Percentiles rank a stretch among this genome's conserved stretches.
Conservation (phyloP, 352 stramenopile species). For the Globisporangium paddicum region DNA sequence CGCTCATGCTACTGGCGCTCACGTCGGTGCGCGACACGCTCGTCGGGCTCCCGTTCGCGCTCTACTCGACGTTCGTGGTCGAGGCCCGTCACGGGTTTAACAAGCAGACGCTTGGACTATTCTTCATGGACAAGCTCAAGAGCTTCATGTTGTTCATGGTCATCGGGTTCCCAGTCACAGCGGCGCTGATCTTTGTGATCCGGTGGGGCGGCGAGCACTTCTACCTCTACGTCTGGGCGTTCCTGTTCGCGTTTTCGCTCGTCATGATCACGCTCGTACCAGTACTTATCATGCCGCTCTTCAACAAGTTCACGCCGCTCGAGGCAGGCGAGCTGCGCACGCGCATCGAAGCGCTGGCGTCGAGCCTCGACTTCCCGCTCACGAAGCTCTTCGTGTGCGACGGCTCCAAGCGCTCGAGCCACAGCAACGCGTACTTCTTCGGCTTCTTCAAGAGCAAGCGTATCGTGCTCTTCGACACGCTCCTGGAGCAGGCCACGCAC, state of each 20-base stretch:
- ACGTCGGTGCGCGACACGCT: conserved; percentile 60
- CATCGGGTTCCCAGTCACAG: conserved; percentile 66
- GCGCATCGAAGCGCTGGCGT: conserved; percentile 91
- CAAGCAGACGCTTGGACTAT: conserved; percentile 93
- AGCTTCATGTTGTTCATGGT: conserved; percentile 81
- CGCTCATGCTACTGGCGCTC: conserved; percentile 63
- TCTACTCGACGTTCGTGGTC: conserved; percentile 96
- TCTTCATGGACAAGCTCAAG: conserved; percentile 96
- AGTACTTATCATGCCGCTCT: conserved; percentile 96
- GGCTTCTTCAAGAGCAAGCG: conserved; percentile 97
- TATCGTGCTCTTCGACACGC: conserved; percentile 97
- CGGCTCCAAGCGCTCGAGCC: conserved; percentile 93
- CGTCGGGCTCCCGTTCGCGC: conserved; percentile 54
- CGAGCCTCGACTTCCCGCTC: conserved; percentile 91
- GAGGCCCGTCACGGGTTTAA: conserved; percentile 98
- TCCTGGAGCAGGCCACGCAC: conserved; percentile 90
- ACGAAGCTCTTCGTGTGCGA: conserved; percentile 98
- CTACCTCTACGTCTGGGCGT: conserved; percentile 94
- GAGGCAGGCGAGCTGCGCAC: conserved; percentile 87
- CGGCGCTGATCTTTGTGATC: conserved; percentile 65
- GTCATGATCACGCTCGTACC: conserved; percentile 96
- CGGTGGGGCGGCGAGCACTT: conserved; percentile 69
- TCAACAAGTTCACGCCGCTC: conserved; percentile 94
- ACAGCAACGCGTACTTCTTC: conserved; percentile 89
- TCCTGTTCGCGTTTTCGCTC: conserved; percentile 92